Conservation (phyloP, 1,139 yeast genomes). For the Candida albicans region DNA sequence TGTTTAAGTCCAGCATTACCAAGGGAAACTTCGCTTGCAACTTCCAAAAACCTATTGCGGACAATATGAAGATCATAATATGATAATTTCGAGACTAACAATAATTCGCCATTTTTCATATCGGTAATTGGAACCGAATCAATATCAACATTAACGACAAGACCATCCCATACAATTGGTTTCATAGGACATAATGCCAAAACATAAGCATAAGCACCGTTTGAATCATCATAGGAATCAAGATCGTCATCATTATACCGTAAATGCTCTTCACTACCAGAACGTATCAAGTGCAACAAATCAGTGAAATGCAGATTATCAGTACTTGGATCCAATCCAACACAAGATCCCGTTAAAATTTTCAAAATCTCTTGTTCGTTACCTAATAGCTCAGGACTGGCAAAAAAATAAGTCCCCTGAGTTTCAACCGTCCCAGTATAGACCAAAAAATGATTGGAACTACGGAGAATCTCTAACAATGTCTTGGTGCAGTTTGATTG, state of each 20-base stretch:
- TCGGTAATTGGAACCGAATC: constrained; percentile 46
- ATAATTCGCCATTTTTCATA: constrained; percentile 66
- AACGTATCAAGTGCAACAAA: constrained; percentile 25
- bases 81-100: constrained; percentile 58
- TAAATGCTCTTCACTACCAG: constrained; percentile 12
- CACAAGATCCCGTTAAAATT: constrained; percentile 44
- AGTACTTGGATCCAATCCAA: constrained; percentile 38
- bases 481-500: constrained; percentile 51
- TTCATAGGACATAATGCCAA: constrained; percentile 77
- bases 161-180: constrained; percentile 92
- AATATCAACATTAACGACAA: constrained; percentile 59
- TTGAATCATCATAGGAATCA: constrained; percentile 19
- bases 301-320: constrained; percentile 32
- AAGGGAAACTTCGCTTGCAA: constrained; percentile 54
- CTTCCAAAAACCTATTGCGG: constrained; percentile 47
- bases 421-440: constrained; percentile 74
- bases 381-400: constrained; percentile 56
- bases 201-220: constrained; percentile 54
- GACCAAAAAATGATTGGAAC: constrained; percentile 74
- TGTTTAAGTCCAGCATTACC: constrained; percentile 39
- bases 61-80: constrained; percentile 38
- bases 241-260: constrained; percentile 10
- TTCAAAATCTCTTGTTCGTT: constrained; percentile 44
- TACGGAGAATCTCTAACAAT: constrained; percentile 57
- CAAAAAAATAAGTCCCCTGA: constrained; percentile 74